These are phyloP conservation scores for Punica granatum DNA, from an alignment of 345 rosid genomes.

Conservation along the genomic window DNA sequence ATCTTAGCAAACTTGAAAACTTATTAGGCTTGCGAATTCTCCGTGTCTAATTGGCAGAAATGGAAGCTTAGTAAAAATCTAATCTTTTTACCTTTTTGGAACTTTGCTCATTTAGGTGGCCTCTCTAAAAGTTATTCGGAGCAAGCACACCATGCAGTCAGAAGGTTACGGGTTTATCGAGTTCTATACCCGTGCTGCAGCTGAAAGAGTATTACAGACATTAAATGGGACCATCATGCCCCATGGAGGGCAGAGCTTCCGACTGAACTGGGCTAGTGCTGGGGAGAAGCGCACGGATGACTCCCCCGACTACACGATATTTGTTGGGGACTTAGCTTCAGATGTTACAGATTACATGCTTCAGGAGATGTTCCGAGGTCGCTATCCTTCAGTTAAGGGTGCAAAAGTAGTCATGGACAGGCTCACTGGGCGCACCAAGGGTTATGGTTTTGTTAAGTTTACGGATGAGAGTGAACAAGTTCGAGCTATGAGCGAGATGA, in stretches of 20 bases:
- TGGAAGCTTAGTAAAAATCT: background rate
- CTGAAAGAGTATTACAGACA: constrained; percentile 70
- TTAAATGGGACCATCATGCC: constrained; percentile 69
- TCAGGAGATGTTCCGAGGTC: constrained; percentile 72
- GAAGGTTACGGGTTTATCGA: constrained; percentile 90
- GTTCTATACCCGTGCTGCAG: constrained; percentile 57
- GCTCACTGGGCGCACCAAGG: constrained; percentile 75
- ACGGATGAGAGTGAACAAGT: constrained; percentile 74
- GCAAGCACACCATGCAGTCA: constrained; percentile 60
- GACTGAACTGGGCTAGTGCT: constrained; percentile 86
- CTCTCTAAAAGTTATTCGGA: constrained; percentile 68
- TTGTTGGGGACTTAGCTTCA: constrained; percentile 92
- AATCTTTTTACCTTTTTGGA: background rate
- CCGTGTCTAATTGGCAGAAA: background rate
- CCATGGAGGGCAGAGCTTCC: constrained; percentile 58
- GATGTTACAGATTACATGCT: constrained; percentile 84
- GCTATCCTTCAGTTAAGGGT: constrained; percentile 65
- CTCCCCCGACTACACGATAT: constrained; percentile 63
- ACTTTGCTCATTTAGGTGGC: constrained; percentile 32
- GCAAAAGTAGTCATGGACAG: constrained; percentile 94
- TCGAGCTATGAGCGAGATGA: constrained; percentile 90
- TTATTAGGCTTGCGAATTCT: background rate
- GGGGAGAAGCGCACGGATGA: constrained; percentile 74
- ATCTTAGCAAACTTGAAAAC: background rate
- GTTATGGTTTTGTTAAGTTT: constrained; percentile 88